A percentile compares a stretch with the other conserved stretches of the same genome.
Conservation (phyloP, 75 land plant species). For the Cupressus sempervirens region DNA sequence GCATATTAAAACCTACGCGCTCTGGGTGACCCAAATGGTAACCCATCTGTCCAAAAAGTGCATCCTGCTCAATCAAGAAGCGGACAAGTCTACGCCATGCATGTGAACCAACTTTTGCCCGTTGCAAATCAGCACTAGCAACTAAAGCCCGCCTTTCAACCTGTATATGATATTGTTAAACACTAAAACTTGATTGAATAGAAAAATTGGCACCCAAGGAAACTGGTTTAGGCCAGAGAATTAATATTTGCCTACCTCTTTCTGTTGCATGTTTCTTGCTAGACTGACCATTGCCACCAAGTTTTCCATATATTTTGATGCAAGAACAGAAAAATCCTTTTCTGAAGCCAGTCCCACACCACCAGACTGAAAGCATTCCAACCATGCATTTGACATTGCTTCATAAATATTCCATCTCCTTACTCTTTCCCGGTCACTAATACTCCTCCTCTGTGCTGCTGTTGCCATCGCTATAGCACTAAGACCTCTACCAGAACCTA, state of each 20-base stretch:
- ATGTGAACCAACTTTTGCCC: constrained; percentile 47
- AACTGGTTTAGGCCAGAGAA: neutral
- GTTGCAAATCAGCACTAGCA: constrained; percentile 53
- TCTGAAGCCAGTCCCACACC: constrained; percentile 55
- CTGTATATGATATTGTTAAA: constrained; percentile 32
- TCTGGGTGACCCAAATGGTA: constrained; percentile 33
- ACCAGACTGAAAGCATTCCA: constrained; percentile 60
- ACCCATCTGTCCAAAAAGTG: constrained; percentile 77
- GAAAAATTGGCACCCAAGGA: neutral
- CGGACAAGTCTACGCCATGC: constrained; percentile 84
- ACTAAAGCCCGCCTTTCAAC: constrained; percentile 68
- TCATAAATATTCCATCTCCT: constrained; percentile 82
- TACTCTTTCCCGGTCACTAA: constrained; percentile 73
- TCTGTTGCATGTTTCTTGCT: constrained; percentile 69
- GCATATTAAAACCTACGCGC: constrained; percentile 27
- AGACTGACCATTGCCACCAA: constrained; percentile 84
- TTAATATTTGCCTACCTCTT: constrained; percentile 52
- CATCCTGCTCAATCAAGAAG: constrained; percentile 65
- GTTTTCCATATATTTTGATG: constrained; percentile 63
- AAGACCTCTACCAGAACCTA: constrained; percentile 96
- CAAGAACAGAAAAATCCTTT: constrained; percentile 62
- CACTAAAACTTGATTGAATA: neutral
- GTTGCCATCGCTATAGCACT: constrained; percentile 99
- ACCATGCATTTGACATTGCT: constrained; percentile 90
- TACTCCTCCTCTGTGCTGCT: constrained; percentile 80